These are phyloP conservation scores for Cyathus striatus DNA, from an alignment of 768 basidiomycete species.

Conservation along the genomic window DNA sequence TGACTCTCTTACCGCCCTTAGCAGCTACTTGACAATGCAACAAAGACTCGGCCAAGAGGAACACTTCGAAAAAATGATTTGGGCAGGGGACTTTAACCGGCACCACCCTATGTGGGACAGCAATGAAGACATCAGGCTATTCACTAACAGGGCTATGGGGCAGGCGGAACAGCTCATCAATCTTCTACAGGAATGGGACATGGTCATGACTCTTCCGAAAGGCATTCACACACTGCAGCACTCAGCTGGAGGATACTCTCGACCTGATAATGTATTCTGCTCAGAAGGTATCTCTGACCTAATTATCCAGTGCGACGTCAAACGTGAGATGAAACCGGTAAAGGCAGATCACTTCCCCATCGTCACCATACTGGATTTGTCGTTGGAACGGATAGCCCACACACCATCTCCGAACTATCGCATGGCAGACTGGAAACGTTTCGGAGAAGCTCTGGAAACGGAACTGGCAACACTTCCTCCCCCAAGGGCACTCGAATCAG, in stretches of 20 bases:
- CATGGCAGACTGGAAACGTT: slow-evolving; percentile 11
- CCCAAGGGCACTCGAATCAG: not conserved
- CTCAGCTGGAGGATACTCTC: no score
- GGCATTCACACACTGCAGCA: no score
- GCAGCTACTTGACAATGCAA: not conserved
- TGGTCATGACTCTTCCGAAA: no score
- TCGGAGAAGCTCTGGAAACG: slow-evolving; percentile 13
- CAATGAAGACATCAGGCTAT: not conserved
- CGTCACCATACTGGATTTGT: slow-evolving; percentile 18
- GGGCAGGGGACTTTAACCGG: no score
- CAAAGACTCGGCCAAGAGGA: not conserved
- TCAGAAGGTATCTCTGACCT: slow-evolving; percentile 6
- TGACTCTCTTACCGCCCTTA: not conserved
- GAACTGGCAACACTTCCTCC: slow-evolving; percentile 9
- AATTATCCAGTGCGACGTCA: slow-evolving; percentile 21
- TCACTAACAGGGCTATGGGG: slow-evolving; percentile 14
- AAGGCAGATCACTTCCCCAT: slow-evolving; percentile 39
- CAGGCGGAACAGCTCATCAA: no score
- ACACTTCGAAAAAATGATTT: no score
- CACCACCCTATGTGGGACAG: not conserved
- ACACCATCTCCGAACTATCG: slow-evolving; percentile 8
- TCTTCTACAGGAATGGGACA: no score
- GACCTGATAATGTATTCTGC: slow-evolving; percentile 41
- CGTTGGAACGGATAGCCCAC: not conserved
- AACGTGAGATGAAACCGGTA: slow-evolving; percentile 6